Base-by-base conservation (phyloP, 495 filamentous ascomycete genomes). In the Annulohypoxylon bovei region DNA sequence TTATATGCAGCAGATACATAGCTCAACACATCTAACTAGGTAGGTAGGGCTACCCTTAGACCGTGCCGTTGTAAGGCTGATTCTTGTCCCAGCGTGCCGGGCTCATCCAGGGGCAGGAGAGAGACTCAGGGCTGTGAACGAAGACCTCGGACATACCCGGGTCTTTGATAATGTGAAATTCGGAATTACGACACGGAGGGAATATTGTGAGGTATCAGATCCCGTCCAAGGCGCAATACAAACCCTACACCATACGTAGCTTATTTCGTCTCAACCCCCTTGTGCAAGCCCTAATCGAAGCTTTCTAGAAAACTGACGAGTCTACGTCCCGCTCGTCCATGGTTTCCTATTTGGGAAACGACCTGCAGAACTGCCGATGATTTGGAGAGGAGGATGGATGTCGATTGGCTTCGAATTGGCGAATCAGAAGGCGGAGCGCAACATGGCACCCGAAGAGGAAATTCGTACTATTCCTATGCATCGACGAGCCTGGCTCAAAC, bases 221-320 rank as follows among this genome's bases (percentile, higher is more conserved):
- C 40, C 25, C 47, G 12, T 56, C 28, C 35, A 37, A 54, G 47
- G 64, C 55, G 54, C 23, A 62, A 46, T 55, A 47, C 30, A 20
- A 6, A 32, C 39, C 30, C 18, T 28, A 4, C 7, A 32, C 39
- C 30, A 18, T 28, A 4, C 11, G 22, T 56, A 46, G 46, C 53
- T 69, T 70, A 65, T 47, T 65, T 60, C n/a, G 56, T 47, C 39
- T 9, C n/a, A n/a, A 33, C 16, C 8, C 47, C 40, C 28, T 42
- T 30, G 20, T 3, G 11, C 11, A 14, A 40, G 25, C 32, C 9
- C 6, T 52, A 27, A 22, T 47, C 12, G 69, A 67, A 64, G 4
- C 53, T 32, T 64, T 72, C 69, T 72, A 64, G 69, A 72, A 71
- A 22, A 55, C 46, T 58, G 52, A 44, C 42, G 18, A 52, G 55